Conservation (phyloP, 1,139 yeast species). For the Suhomyces anneliseae region DNA sequence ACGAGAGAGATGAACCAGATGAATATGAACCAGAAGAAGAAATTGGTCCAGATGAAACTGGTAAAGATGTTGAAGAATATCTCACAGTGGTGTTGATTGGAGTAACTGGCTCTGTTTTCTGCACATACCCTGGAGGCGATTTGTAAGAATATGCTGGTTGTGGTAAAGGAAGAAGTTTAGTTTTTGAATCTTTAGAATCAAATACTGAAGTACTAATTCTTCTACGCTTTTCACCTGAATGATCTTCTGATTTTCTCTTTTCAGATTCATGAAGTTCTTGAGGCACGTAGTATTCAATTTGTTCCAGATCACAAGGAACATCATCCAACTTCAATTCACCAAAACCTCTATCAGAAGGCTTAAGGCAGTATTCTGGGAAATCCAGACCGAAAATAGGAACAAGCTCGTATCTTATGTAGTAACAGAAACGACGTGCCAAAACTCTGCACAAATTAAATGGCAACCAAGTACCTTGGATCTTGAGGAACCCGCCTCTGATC, state of each 20-base stretch:
- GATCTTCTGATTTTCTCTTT: constrained; percentile 1
- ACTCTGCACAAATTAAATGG: constrained; percentile 69
- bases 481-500: constrained; percentile 87
- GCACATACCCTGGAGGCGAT: constrained; percentile 6
- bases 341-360: constrained; percentile 65
- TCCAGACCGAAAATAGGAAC: constrained; percentile 77
- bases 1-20: constrained; percentile 1
- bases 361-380: constrained; percentile 70
- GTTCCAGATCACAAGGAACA: constrained; percentile 9
- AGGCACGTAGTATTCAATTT: constrained; percentile 7
- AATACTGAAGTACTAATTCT: constrained; percentile 7
- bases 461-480: constrained; percentile 95
- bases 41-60: neutral
- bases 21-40: neutral
- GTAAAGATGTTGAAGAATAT: neutral
- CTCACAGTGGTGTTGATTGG: constrained; percentile 5
- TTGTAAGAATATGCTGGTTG: constrained; percentile 7
- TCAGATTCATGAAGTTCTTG: constrained; percentile 3
- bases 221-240: constrained; percentile 3
- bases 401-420: constrained; percentile 69
- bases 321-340: constrained; percentile 57
- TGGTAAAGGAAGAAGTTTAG: constrained; percentile 7
- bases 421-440: constrained; percentile 76
- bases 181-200: neutral
- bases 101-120: constrained; percentile 7